A percentile compares a stretch with the other conserved stretches of the same genome.
Evolutionary conservation across 2,329 filamentous ascomycete genomes (phyloP).

Genomic region (Phaeoacremonium minimum): DNA sequence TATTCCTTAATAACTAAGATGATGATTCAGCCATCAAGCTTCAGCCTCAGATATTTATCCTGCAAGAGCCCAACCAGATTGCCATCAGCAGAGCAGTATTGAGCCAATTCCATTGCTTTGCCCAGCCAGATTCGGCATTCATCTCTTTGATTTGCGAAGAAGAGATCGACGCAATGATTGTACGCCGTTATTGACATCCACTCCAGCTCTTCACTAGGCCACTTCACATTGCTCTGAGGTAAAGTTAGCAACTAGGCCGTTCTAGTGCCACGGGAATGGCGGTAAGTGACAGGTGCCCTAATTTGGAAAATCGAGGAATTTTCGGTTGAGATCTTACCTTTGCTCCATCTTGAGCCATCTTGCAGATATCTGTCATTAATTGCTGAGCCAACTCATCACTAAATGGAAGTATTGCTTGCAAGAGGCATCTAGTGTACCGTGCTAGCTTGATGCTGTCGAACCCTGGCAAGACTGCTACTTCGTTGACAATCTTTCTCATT

Average conservation of each 20-base stretch:
- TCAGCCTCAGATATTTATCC: conserved; percentile 36
- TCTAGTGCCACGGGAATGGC: no score
- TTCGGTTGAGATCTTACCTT: no score
- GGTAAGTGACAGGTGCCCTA: no score
- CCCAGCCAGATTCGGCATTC: conserved; percentile 58
- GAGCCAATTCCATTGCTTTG: conserved; percentile 58
- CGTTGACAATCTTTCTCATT: conserved; percentile 66
- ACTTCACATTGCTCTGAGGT: no score
- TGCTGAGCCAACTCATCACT: conserved; percentile 52
- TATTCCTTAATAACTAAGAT: no score
- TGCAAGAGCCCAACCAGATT: conserved; percentile 38
- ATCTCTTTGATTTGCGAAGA: conserved; percentile 48
- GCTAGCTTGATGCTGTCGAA: conserved; percentile 59
- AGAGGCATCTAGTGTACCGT: conserved; percentile 75
- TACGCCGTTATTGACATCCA: conserved; percentile 70
- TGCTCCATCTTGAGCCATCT: conserved; percentile 45
- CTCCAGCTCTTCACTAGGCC: conserved; percentile 66
- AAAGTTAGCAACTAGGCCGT: no score
- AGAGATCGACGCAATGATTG: conserved; percentile 68
- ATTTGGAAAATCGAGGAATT: no score
- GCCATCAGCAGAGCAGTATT: conserved; percentile 51
- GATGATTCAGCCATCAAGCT: conserved; percentile 12
- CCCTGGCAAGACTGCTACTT: conserved; percentile 53
- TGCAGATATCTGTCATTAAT: conserved; percentile 60
- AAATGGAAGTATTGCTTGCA: conserved; percentile 59